These are phyloP conservation scores for Inonotus hispidus DNA, from an alignment of 1,284 basidiomycete species.

Conservation along the genomic window DNA sequence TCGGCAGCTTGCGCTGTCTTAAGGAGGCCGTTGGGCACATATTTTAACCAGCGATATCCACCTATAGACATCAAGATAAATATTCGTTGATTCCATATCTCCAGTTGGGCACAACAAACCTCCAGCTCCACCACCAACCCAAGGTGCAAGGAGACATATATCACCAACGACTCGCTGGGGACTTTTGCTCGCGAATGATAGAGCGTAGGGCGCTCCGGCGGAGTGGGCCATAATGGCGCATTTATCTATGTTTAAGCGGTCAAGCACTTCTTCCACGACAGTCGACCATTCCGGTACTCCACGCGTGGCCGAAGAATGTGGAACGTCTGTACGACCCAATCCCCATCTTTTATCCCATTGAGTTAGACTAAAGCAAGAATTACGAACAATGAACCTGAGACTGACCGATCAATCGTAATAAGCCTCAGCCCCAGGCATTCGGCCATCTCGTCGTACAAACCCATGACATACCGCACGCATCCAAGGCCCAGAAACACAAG, in stretches of 20 bases:
- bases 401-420: constrained; percentile 89
- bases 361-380: background rate
- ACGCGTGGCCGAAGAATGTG: constrained; percentile 54
- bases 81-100: constrained; percentile 18
- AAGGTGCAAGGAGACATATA: constrained; percentile 90
- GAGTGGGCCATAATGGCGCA: constrained; percentile 94
- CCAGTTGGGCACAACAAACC: constrained; percentile 44
- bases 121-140: constrained; percentile 87
- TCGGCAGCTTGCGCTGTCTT: constrained; percentile 96
- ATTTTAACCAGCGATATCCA: constrained; percentile 95
- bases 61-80: constrained; percentile 33
- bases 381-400: constrained; percentile 11
- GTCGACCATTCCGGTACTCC: constrained; percentile 89
- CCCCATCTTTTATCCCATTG: constrained; percentile 68
- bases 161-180: constrained; percentile 78
- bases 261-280: constrained; percentile 86
- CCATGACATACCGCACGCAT: constrained; percentile 91
- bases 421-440: constrained; percentile 79
- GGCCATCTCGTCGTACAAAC: constrained; percentile 95
- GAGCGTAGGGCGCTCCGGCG: constrained; percentile 93
- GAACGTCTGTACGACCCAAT: constrained; percentile 77
- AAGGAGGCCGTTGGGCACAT: constrained; percentile 88
- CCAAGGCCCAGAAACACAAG: constrained; percentile 91
- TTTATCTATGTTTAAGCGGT: constrained; percentile 69
- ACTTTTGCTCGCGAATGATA: constrained; percentile 76